Base-by-base conservation (phyloP, 2,329 filamentous ascomycete genomes). In the Ceratocystis alfenasii region DNA sequence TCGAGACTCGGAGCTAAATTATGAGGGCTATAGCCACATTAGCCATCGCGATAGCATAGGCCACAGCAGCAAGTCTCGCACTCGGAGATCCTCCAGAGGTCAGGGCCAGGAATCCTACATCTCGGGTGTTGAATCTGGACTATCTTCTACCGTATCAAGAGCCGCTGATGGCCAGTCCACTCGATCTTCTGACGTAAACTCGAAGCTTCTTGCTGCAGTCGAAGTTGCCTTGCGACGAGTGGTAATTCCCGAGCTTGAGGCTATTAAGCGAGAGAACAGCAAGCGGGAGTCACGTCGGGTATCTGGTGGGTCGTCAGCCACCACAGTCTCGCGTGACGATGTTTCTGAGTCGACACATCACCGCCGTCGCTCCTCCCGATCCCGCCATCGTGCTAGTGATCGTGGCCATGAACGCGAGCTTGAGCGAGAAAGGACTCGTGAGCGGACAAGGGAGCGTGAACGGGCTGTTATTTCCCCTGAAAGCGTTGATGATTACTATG, bases 141-240 rank as follows among this genome's bases (percentile, higher is more conserved):
- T 84, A 65, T 83, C 81, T 12, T 83, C 81, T 55, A 78, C 79
- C 69, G 67, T 82, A 20, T 77, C 80, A 5, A 76, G 79, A 44
- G 83, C 79, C 72, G 81, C 84, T 70, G 81, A 83, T 69, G 78
- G 81, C 68, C 78, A 82, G 72, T 82, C 81, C 44, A 74, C 78
- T 68, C 78, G 77, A 28, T 84, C 82, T 33, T 83, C 81, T 65
- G 75, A 77, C 28, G 89, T 90, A 76, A 96, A 96, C 72, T 92
- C 92, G 0, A 94, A 90, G 73, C 78, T 96, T 1, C 81, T 96
- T 1, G 89, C 94, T 72, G 94, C 91, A 0, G 92, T 96, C 2
- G 92, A 96, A 76, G 91, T 96, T 76, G 91, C 91, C 15, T 95
- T 96, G 72, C 87, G 90, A 69, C 84, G 91, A 62, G 80, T 96